Percentiles rank a stretch among this genome's conserved stretches.
These are phyloP conservation scores for Aspergillus indologenus DNA, from an alignment of 495 filamentous ascomycete species.

Conservation along the genomic window DNA sequence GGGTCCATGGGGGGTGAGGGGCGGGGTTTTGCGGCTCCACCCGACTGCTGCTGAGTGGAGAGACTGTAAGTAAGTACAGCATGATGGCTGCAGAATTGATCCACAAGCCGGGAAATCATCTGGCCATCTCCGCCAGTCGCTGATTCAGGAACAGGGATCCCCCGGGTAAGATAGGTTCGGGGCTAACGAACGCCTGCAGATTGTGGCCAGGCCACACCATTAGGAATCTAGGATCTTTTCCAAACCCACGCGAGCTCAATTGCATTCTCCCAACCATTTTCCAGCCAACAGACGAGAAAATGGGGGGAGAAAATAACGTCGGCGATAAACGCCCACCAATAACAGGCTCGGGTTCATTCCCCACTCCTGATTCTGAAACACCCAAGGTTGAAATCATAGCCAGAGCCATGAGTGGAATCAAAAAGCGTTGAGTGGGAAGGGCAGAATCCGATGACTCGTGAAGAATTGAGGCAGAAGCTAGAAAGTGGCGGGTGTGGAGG, in stretches of 20 bases:
- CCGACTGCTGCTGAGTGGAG: background rate
- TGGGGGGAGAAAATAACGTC: background rate
- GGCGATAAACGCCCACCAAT: background rate
- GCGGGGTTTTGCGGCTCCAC: background rate
- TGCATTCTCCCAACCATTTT: conserved; percentile 5
- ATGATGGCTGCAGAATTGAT: background rate
- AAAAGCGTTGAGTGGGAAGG: background rate
- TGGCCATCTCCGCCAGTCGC: conserved; percentile 5
- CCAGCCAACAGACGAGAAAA: background rate
- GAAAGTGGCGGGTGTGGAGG: background rate
- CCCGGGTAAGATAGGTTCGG: conserved; percentile 15
- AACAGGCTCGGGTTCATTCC: background rate
- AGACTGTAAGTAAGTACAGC: conserved; percentile 3
- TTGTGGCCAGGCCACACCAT: background rate
- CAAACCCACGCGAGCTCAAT: conserved; percentile 14
- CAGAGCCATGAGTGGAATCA: background rate
- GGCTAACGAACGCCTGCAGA: conserved; percentile 17
- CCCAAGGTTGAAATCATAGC: background rate
- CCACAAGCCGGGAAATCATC: conserved; percentile 10
- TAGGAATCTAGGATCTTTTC: no score
- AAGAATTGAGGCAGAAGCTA: background rate
- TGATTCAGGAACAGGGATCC: conserved; percentile 14
- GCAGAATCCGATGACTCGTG: background rate
- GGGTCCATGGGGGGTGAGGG: background rate
- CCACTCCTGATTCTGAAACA: background rate